Conservation (phyloP, 106 monocot genomes). For the Dioscorea zingiberensis region DNA sequence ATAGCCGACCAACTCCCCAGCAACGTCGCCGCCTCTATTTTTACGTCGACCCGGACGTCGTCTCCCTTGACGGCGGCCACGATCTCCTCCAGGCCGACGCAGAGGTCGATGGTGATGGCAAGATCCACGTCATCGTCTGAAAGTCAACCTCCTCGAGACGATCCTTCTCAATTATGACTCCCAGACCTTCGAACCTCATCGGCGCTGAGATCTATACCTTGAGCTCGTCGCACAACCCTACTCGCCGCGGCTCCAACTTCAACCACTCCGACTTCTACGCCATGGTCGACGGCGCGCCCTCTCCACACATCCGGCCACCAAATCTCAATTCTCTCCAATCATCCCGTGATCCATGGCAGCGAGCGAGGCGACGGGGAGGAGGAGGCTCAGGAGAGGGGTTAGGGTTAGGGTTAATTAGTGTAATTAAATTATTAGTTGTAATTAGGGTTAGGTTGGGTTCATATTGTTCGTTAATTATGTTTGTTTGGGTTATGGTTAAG, state of each 20-base stretch:
- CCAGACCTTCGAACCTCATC: slow-evolving; percentile 57
- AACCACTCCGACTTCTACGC: slow-evolving; percentile 55
- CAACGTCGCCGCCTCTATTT: slow-evolving; percentile 55
- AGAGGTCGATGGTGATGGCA: slow-evolving; percentile 44
- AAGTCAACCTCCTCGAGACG: slow-evolving; percentile 48
- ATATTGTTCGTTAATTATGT: too few relatives aligned
- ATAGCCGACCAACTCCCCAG: slow-evolving; percentile 56
- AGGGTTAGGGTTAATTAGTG: too few relatives aligned
- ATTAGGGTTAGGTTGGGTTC: too few relatives aligned
- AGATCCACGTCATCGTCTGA: slow-evolving; percentile 38
- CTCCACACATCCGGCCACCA: slow-evolving; percentile 26
- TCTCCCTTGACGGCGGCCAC: slow-evolving; percentile 41
- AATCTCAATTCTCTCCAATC: slow-evolving; percentile 54
- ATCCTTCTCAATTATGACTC: slow-evolving; percentile 38
- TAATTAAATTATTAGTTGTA: too few relatives aligned
- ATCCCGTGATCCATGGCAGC: slow-evolving; percentile 50
- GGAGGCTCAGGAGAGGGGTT: too few relatives aligned
- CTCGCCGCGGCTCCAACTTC: too few relatives aligned
- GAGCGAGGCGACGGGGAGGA: too few relatives aligned
- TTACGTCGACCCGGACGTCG: slow-evolving; percentile 50
- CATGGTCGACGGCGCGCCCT: slow-evolving; percentile 31
- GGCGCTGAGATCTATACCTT: too few relatives aligned
- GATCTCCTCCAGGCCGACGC: slow-evolving; percentile 39
- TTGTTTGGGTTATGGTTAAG: too few relatives aligned
- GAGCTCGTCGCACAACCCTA: too few relatives aligned